Conservation (phyloP, 2,329 filamentous ascomycete species). For the Thermomyces lanuginosus region DNA sequence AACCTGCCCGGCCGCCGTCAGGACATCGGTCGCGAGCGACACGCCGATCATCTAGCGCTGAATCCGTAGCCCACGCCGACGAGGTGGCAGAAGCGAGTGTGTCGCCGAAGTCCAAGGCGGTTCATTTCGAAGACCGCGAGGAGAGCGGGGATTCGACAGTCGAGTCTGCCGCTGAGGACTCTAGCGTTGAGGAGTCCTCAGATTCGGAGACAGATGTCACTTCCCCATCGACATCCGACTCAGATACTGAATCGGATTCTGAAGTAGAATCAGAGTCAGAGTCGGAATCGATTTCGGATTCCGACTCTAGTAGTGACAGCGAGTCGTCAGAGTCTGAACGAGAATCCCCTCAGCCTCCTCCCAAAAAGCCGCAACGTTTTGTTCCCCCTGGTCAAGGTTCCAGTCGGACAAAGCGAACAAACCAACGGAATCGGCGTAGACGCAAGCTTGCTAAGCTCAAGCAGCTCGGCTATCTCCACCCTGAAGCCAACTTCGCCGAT, state of each 20-base stretch:
- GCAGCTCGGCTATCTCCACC: constrained; percentile 34
- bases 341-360: constrained; percentile 13
- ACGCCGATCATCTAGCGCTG: constrained; percentile 1
- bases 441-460: constrained; percentile 38
- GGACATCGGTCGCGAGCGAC: constrained; percentile 6
- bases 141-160: constrained; percentile 10
- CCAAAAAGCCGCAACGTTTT: constrained; percentile 5
- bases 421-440: constrained; percentile 35
- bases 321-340: constrained; percentile 24
- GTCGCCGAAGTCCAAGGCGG: constrained; percentile 16
- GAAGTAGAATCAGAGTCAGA: constrained; percentile 14
- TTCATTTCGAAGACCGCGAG: constrained; percentile 16
- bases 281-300: constrained; percentile 10
- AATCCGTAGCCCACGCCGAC: constrained; percentile 9
- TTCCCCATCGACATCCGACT: constrained; percentile 21
- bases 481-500: constrained; percentile 35
- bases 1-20: constrained; percentile 8
- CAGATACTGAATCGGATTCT: constrained; percentile 19
- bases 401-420: constrained; percentile 37
- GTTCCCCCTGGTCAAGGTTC: constrained; percentile 35
- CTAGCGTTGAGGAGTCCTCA: constrained; percentile 2
- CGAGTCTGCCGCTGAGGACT: constrained; percentile 3
- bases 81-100: constrained; percentile 9
- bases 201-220: constrained; percentile 2
- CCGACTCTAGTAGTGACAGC: constrained; percentile 8